Evolutionary conservation across 306 rosid species (phyloP), one percentile per base, ranked within the genome.

Genomic region (Prunus mume): DNA sequence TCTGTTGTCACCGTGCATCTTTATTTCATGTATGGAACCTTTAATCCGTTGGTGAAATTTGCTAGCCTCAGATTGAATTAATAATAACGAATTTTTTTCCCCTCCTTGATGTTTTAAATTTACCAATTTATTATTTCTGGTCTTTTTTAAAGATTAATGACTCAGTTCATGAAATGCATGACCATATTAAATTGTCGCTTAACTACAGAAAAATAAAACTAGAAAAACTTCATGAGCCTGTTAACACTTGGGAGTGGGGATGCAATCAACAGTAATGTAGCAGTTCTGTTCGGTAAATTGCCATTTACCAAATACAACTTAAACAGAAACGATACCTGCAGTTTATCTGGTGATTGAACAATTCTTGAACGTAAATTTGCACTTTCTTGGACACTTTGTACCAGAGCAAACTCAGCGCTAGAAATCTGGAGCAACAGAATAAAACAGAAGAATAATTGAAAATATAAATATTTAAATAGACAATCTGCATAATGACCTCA

Each of bases 321-420:
- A n/a, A 51, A 30, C 19, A 73, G 49, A 57, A 41, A 55, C 38
- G n/a, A 18, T 50, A 93, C 97, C 96, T 91, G 93, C 79, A 94
- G 78, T 84, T 90, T 94, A 86, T 94, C 95, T 38, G 97, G 98
- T 13, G 98, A 94, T 30, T 94, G 97, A 46, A 85, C 93, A 66
- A 94, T 78, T 83, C 82, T 90, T 12, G 97, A 90, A 22, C 91
- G 95, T 74, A 92, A 83, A 76, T 85, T 92, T 74, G 88, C 93
- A 85, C 82, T 94, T 73, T 94, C 97, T 81, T 87, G 93, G 67
- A 80, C 96, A 85, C 77, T 85, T 87, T 90, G 89, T 67, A 92
- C 83, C 38, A 94, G 68, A 24, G 78, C 71, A 85, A 89, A 92
- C 72, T 92, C 95, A 65, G 96, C 96, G 72, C 65, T 84, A 19